A percentile compares a stretch with the other conserved stretches of the same genome.
Evolutionary conservation across 192 early-diverging fungal genomes (phyloP).

Genomic region (Coemansia sp.): DNA sequence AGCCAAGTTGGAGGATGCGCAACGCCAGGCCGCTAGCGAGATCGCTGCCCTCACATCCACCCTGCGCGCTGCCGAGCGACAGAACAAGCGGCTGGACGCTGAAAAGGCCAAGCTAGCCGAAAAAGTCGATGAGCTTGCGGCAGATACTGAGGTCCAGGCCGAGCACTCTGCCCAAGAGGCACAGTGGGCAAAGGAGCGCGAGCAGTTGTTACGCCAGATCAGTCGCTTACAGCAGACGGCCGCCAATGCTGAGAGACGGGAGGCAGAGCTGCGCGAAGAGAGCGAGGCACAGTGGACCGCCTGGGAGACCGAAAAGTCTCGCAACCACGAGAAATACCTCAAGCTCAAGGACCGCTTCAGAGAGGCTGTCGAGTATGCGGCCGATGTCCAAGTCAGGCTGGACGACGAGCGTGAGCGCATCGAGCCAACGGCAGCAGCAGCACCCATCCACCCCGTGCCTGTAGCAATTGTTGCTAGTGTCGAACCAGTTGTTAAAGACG

Average conservation of each 20-base stretch:
- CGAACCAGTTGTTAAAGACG: background rate
- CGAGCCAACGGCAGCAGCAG: background rate
- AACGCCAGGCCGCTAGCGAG: conserved; percentile 30
- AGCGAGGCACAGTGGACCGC: conserved; percentile 42
- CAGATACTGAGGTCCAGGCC: conserved; percentile 22
- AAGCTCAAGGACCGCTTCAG: conserved; percentile 36
- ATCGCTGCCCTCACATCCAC: background rate
- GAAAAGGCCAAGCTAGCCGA: conserved; percentile 28
- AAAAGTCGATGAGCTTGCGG: conserved; percentile 25
- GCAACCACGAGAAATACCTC: conserved; percentile 44
- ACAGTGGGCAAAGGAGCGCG: conserved; percentile 44
- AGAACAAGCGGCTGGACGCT: conserved; percentile 27
- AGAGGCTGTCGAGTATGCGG: conserved; percentile 41
- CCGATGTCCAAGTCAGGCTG: conserved; percentile 30
- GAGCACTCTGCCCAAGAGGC: conserved; percentile 19
- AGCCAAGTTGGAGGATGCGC: conserved; percentile 25
- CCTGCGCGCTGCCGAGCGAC: conserved; percentile 28
- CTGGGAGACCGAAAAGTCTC: conserved; percentile 48
- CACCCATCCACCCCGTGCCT: background rate
- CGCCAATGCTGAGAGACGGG: conserved; percentile 36
- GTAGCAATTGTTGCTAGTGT: background rate
- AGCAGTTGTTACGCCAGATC: conserved; percentile 44
- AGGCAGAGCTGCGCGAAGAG: conserved; percentile 50
- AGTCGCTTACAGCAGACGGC: conserved; percentile 34
- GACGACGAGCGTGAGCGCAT: conserved; percentile 23